These are phyloP conservation scores for Nevesoporus exiguus DNA, from an alignment of 768 basidiomycete species.

Conservation along the genomic window DNA sequence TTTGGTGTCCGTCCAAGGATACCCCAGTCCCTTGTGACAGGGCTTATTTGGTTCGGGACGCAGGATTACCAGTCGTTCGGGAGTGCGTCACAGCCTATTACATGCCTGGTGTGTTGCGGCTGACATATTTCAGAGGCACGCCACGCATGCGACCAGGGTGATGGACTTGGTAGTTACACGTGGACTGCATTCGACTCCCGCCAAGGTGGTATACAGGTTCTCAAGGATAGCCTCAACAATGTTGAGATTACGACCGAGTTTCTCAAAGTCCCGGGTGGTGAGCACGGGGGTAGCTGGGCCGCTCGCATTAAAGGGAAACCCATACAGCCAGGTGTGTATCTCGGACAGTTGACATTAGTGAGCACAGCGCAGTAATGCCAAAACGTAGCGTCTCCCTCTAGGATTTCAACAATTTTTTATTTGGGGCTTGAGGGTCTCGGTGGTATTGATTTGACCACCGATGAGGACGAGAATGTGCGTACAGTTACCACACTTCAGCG, in stretches of 20 bases:
- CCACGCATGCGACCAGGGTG: slow-evolving; percentile 87
- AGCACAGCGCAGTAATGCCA: slow-evolving; percentile 26
- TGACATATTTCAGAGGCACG: slow-evolving; percentile 52
- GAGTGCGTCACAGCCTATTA: slow-evolving; percentile 42
- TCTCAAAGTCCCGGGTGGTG: slow-evolving; percentile 79
- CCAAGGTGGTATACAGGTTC: slow-evolving; percentile 79
- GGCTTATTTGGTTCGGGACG: slow-evolving; percentile 92
- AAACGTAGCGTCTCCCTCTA: slow-evolving; percentile 44
- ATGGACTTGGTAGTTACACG: slow-evolving; percentile 76
- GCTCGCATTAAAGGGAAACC: slow-evolving; percentile 80
- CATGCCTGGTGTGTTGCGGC: background rate
- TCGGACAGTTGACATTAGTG: background rate
- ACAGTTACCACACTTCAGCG: background rate
- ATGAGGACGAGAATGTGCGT: slow-evolving; percentile 69
- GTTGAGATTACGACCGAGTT: slow-evolving; percentile 82
- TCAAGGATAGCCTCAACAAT: slow-evolving; percentile 80
- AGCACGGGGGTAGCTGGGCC: slow-evolving; percentile 86
- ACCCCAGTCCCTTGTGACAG: slow-evolving; percentile 88
- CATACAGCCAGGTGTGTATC: slow-evolving; percentile 51
- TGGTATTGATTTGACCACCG: slow-evolving; percentile 72
- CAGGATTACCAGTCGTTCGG: slow-evolving; percentile 72
- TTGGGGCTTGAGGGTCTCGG: slow-evolving; percentile 87
- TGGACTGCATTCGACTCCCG: slow-evolving; percentile 88
- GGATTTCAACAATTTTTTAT: slow-evolving; percentile 82
- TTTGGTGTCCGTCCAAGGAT: slow-evolving; percentile 85